Evolutionary conservation across 352 stramenopile genomes (phyloP).

Genomic region (Globisporangium rhizosaccharum): DNA sequence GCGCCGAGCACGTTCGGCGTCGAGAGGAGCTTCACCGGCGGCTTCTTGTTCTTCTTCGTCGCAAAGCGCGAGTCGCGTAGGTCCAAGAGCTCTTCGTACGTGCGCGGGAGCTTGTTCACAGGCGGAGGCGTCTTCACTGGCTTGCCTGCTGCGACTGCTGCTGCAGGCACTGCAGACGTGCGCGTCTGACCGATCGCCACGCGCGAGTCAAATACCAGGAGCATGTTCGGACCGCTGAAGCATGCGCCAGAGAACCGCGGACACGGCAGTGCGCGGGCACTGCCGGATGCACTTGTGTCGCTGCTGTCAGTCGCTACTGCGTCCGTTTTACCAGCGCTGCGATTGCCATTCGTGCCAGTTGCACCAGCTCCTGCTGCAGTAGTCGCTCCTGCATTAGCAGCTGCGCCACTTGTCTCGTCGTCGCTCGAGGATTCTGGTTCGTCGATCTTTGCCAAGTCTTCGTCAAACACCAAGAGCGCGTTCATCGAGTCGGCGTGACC

Average conservation of each 20-base stretch:
- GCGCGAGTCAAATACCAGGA: slow-evolving; percentile 81
- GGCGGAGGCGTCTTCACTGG: slow-evolving; percentile 26
- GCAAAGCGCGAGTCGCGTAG: slow-evolving; percentile 69
- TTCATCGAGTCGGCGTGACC: slow-evolving; percentile 40
- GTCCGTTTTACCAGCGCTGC: background rate
- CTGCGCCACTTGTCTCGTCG: slow-evolving; percentile 9
- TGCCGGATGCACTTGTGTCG: slow-evolving; percentile 3
- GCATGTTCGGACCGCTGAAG: slow-evolving; percentile 83
- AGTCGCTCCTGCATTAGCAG: too few relatives aligned
- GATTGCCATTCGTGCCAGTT: too few relatives aligned
- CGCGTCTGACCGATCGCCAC: slow-evolving; percentile 70
- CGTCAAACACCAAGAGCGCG: slow-evolving; percentile 57
- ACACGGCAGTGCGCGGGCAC: slow-evolving; percentile 47
- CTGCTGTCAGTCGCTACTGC: background rate
- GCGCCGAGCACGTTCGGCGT: slow-evolving; percentile 36
- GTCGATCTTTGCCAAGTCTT: slow-evolving; percentile 56
- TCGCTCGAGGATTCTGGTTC: slow-evolving; percentile 18
- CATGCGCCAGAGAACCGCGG: slow-evolving; percentile 71
- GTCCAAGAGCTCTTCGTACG: slow-evolving; percentile 72
- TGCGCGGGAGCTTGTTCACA: slow-evolving; percentile 55
- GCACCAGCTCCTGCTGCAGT: too few relatives aligned
- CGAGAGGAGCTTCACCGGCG: slow-evolving; percentile 44
- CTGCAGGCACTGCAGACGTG: slow-evolving; percentile 30
- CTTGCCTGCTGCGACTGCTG: slow-evolving; percentile 50
- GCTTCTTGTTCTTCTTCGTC: slow-evolving; percentile 80